These are phyloP conservation scores for Phytophthora fragariae DNA, from an alignment of 352 stramenopile species.

Conservation along the genomic window DNA sequence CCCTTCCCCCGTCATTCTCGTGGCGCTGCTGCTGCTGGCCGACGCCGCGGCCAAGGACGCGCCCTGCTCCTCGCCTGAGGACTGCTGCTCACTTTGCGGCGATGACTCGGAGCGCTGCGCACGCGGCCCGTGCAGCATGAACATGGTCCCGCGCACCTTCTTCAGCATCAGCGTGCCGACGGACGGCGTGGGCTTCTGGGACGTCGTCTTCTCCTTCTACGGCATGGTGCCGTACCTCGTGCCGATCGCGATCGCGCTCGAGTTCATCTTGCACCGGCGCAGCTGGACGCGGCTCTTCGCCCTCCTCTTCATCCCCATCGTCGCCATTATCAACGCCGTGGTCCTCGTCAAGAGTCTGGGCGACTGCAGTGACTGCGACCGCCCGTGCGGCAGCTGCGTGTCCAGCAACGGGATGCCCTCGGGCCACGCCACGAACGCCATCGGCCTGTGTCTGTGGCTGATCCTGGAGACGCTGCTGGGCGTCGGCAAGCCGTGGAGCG, in stretches of 20 bases:
- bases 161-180: constrained; percentile 63
- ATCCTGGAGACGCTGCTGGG: constrained; percentile 55
- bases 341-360: constrained; percentile 52
- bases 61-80: constrained; percentile 35
- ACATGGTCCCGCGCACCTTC: constrained; percentile 46
- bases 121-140: constrained; percentile 61
- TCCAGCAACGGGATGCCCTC: constrained; percentile 60
- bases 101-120: constrained; percentile 55
- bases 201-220: constrained; percentile 61
- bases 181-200: constrained; percentile 50
- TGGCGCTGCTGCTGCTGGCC: background rate
- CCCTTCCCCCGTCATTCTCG: background rate
- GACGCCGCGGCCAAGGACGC: constrained; percentile 23
- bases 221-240: constrained; percentile 67
- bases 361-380: constrained; percentile 53
- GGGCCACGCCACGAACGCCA: constrained; percentile 59
- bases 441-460: constrained; percentile 59
- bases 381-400: constrained; percentile 60
- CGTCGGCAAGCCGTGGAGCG: constrained; percentile 35
- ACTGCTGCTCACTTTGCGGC: constrained; percentile 61
- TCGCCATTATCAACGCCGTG: constrained; percentile 52
- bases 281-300: constrained; percentile 59
- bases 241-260: constrained; percentile 46
- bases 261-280: constrained; percentile 49
- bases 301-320: constrained; percentile 60